Base-by-base conservation (phyloP, 305 asterid genomes). In the Fraxinus dipetala region DNA sequence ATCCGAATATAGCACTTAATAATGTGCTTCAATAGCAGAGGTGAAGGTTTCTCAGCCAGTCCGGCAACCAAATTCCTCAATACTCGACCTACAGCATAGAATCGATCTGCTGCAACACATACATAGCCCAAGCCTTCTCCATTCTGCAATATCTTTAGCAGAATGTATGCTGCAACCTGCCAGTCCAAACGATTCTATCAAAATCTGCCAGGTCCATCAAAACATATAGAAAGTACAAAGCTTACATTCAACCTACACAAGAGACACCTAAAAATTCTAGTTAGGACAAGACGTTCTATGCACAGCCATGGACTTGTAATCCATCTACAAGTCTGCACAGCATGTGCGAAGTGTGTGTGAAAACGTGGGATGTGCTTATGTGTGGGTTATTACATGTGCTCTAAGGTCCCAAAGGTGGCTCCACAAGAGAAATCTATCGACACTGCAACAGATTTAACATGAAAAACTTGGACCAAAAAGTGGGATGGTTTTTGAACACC, bases 121-220 rank as follows among this genome's bases (percentile, higher is more conserved):
- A 89, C 76, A 78, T 88, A 86, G 3, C 32, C 35, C 28, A 86
- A 75, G 32, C 90, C 91, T 38, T 70, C 79, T 81, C 79, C 83
- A 79, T 85, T 85, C 86, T 75, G 80, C 85, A 89, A 43, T 35
- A 88, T 78, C 59, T 75, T 86, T 61, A 65, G 77, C 76, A 88
- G 20, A 76, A 89, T 70, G 35, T 82, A 76, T 35, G 87, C 80
- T 54, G 90, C 85, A 3, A 88, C 88, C 91, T 89, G 86, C 74
- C 51, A 74, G 40, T 6, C 2, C 28, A 26, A 82, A 65, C 34
- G n/a, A 38, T 51, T 32, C 76, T 51, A 69, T 74, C 54, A 31
- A 36, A 78, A 31, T 22, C 14, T 24, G 5, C 70, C 24, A 54
- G 30, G 9, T 16, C 18, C 24, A 69, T 51, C 31, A 13, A 63